Percentiles rank a stretch among this genome's conserved stretches.
Conservation (phyloP, 2,329 filamentous ascomycete genomes). For the Hymenoscyphus albidus region DNA sequence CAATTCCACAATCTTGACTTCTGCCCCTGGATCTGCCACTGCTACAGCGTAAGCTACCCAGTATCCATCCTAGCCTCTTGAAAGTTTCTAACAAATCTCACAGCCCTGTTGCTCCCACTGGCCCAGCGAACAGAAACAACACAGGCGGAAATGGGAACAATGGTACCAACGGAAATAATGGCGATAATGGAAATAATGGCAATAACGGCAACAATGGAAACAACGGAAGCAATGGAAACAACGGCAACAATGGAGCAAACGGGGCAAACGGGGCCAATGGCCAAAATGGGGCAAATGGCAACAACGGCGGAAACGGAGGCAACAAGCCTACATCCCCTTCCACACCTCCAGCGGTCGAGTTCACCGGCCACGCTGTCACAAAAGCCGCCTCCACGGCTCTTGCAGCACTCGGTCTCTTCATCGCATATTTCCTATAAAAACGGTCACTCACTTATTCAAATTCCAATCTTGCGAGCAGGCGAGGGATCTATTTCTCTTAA, state of each 20-base stretch:
- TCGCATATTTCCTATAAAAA: conserved; percentile 40
- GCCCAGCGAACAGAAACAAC: conserved; percentile 7
- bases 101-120: conserved; percentile 14
- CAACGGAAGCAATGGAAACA: neutral
- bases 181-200: neutral
- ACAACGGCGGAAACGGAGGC: neutral
- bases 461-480: neutral
- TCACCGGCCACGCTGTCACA: conserved; percentile 31
- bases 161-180: neutral
- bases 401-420: conserved; percentile 39
- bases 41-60: neutral
- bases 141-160: neutral
- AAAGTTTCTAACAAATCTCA: neutral
- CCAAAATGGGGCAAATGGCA: neutral
- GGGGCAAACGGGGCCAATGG: neutral
- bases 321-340: neutral
- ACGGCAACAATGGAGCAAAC: neutral
- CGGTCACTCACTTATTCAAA: neutral
- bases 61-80: neutral
- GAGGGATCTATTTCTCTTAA: neutral
- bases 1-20: conserved; percentile 8
- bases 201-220: neutral
- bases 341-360: conserved; percentile 13
- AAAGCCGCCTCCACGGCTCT: conserved; percentile 36
- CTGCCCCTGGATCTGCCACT: neutral